These are phyloP conservation scores for Canavalia ensiformis DNA, from an alignment of 306 rosid genomes.

Conservation along the genomic window DNA sequence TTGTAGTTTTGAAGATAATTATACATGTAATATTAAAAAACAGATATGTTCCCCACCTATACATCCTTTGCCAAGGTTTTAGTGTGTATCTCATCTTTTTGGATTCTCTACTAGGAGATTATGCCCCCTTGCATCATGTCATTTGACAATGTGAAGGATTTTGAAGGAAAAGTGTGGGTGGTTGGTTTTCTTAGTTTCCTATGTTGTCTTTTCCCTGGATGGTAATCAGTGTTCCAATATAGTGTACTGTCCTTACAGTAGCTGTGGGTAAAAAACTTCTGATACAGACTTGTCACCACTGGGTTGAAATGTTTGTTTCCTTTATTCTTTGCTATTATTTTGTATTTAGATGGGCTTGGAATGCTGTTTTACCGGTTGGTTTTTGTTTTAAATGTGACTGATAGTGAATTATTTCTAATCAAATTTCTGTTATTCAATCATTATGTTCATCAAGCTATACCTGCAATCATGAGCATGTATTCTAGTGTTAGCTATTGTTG, in stretches of 20 bases:
- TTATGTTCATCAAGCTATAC: slow-evolving; percentile 18
- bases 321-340: neutral
- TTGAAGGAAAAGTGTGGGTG: slow-evolving; percentile 22
- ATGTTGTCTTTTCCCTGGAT: neutral
- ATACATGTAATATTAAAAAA: neutral
- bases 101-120: slow-evolving; percentile 1
- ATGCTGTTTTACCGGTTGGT: slow-evolving; percentile 5
- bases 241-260: neutral
- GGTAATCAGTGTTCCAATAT: slow-evolving; percentile 31
- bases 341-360: slow-evolving; percentile 23
- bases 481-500: slow-evolving; percentile 3
- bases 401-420: slow-evolving; percentile 24
- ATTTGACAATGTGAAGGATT: slow-evolving; percentile 11
- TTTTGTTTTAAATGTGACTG: slow-evolving; percentile 16
- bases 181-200: slow-evolving; percentile 33
- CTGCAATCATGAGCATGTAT: slow-evolving; percentile 10
- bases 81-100: neutral
- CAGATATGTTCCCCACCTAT: slow-evolving; percentile 16
- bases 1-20: slow-evolving; percentile 21
- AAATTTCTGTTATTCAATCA: slow-evolving; percentile 17
- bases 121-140: neutral
- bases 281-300: neutral
- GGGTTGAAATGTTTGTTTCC: slow-evolving; percentile 23
- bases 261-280: slow-evolving; percentile 2
- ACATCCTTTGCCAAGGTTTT: slow-evolving; percentile 11